These are phyloP conservation scores for Gaertneriomyces sp. DNA, from an alignment of 192 early-diverging fungal species.

Conservation along the genomic window DNA sequence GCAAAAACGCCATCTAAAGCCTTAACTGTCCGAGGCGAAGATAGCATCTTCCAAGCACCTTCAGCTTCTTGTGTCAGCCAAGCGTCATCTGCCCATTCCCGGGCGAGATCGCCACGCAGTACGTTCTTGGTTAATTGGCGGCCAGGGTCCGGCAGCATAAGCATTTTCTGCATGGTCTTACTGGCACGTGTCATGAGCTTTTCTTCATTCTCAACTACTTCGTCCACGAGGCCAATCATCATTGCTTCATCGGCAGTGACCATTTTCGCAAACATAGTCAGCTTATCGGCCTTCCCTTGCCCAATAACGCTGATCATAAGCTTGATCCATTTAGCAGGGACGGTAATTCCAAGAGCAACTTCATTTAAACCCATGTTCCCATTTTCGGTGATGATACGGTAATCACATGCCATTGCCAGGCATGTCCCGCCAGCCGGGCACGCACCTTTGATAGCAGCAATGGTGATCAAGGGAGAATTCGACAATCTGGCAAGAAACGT, in stretches of 20 bases:
- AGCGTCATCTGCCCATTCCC: slow-evolving; percentile 23
- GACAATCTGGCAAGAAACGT: slow-evolving; percentile 38
- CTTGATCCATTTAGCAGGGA: slow-evolving; percentile 43
- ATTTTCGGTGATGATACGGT: slow-evolving; percentile 37
- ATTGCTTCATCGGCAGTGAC: slow-evolving; percentile 36
- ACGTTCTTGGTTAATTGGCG: slow-evolving; percentile 33
- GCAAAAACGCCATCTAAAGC: slow-evolving; percentile 35
- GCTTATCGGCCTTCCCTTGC: slow-evolving; percentile 30
- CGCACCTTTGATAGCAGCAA: slow-evolving; percentile 42
- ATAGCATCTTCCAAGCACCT: slow-evolving; percentile 35
- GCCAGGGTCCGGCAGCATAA: slow-evolving; percentile 40
- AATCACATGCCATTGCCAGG: slow-evolving; percentile 41
- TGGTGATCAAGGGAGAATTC: slow-evolving; percentile 35
- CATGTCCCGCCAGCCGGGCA: slow-evolving; percentile 47
- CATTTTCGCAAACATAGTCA: slow-evolving; percentile 32
- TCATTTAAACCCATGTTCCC: slow-evolving; percentile 35
- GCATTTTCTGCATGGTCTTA: slow-evolving; percentile 24
- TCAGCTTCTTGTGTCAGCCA: slow-evolving; percentile 32
- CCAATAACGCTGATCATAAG: slow-evolving; percentile 38
- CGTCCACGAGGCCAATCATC: slow-evolving; percentile 41
- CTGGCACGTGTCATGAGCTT: slow-evolving; percentile 32
- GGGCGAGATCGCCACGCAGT: slow-evolving; percentile 29
- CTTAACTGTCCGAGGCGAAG: slow-evolving; percentile 25
- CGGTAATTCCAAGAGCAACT: slow-evolving; percentile 40
- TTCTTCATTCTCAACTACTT: slow-evolving; percentile 33